Evolutionary conservation across 1,284 basidiomycete species (phyloP).

Genomic region (Melampsora abietis-canadensis): DNA sequence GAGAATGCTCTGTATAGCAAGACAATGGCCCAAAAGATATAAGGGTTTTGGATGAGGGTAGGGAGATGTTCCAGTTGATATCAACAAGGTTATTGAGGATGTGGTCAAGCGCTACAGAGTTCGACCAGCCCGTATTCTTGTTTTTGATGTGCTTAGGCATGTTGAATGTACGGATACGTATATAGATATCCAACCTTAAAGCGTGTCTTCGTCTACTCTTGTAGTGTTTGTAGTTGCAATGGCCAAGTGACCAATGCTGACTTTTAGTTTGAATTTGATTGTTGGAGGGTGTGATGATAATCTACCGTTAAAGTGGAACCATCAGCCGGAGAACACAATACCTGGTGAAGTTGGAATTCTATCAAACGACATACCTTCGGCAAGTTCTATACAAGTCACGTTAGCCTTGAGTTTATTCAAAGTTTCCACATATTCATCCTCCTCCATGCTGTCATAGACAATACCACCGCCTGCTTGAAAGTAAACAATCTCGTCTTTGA

Average conservation of each 20-base stretch:
- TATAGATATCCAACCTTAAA: too few species aligned
- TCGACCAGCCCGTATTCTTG: too few species aligned
- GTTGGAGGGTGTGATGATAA: background rate
- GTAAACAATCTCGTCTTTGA: constrained; percentile 88
- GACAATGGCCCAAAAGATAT: too few species aligned
- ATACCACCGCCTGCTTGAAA: constrained; percentile 96
- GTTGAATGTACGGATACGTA: too few species aligned
- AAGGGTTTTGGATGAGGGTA: too few species aligned
- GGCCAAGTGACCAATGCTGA: background rate
- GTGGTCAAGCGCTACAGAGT: too few species aligned
- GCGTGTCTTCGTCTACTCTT: too few species aligned
- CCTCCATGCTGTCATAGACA: constrained; percentile 93
- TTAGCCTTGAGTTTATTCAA: constrained; percentile 91
- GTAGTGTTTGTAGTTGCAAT: too few species aligned
- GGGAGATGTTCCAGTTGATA: too few species aligned
- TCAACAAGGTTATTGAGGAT: too few species aligned
- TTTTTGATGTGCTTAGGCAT: too few species aligned
- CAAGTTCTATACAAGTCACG: constrained; percentile 74
- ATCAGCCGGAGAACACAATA: background rate
- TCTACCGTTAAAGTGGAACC: background rate
- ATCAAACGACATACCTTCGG: constrained; percentile 70
- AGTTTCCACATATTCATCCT: constrained; percentile 94
- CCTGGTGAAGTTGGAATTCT: background rate
- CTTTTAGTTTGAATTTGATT: background rate
- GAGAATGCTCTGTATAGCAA: too few species aligned